Evolutionary conservation across 305 asterid genomes (phyloP).

Genomic region (Andrographis paniculata): DNA sequence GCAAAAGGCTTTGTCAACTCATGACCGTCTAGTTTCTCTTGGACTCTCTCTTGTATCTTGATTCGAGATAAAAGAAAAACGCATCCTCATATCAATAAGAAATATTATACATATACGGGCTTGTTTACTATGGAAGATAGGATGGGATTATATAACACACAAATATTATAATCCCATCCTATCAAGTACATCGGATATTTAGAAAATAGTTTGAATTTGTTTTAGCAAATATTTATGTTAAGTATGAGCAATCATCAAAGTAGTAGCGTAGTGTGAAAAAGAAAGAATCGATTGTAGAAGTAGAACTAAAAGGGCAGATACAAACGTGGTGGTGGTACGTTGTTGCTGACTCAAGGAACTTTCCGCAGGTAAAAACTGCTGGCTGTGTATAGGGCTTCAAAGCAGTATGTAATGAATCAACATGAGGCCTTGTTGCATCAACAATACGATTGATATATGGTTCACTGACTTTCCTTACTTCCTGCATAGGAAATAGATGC

Average conservation of each 20-base stretch:
- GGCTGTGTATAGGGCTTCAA: conserved; percentile 59
- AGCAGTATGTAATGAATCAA: conserved; percentile 41
- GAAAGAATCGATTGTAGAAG: no score
- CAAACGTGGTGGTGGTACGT: conserved; percentile 69
- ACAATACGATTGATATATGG: conserved; percentile 79
- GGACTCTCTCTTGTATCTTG: conserved; percentile 63
- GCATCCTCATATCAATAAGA: no score
- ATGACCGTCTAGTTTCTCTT: conserved; percentile 61
- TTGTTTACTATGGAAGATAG: no score
- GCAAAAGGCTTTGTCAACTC: conserved; percentile 68
- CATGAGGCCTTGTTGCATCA: conserved; percentile 70
- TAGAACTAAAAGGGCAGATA: conserved; percentile 4
- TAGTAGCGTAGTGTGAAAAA: no score
- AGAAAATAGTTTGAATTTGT: no score
- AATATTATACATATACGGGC: no score
- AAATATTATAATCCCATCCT: no score
- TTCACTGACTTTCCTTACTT: conserved; percentile 51
- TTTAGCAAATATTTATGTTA: no score
- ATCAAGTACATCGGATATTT: no score
- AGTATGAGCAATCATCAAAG: no score
- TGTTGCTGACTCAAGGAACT: conserved; percentile 63
- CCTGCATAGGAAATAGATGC: conserved; percentile 34
- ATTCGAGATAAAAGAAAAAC: conserved; percentile 8
- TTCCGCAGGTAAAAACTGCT: conserved; percentile 52
- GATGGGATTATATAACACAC: no score